Evolutionary conservation across 2,329 filamentous ascomycete species (phyloP).

Genomic region (Fusarium sp.): DNA sequence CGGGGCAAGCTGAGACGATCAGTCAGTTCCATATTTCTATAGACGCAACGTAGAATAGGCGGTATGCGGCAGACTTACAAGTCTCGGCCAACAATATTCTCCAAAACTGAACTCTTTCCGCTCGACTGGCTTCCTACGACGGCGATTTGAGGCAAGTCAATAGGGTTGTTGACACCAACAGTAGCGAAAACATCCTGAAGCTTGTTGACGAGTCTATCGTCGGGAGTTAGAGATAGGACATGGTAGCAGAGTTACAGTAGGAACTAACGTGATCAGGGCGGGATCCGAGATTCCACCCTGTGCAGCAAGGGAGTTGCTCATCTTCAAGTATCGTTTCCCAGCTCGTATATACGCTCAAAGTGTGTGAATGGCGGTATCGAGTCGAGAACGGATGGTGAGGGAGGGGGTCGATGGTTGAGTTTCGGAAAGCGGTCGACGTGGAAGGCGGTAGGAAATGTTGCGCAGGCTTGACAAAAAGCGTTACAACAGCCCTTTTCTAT

Average conservation of each 20-base stretch:
- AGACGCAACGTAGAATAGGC: slow-evolving; percentile 16
- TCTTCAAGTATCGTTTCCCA: slow-evolving; percentile 38
- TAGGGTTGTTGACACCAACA: slow-evolving; percentile 98
- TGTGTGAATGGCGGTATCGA: slow-evolving; percentile 5
- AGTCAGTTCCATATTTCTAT: slow-evolving; percentile 22
- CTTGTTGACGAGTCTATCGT: slow-evolving; percentile 87
- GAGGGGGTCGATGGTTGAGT: slow-evolving; percentile 26
- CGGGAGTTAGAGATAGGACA: slow-evolving; percentile 37
- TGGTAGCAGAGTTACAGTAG: slow-evolving; percentile 25
- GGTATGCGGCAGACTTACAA: slow-evolving; percentile 74
- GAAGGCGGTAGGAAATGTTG: slow-evolving; percentile 29
- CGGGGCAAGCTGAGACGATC: slow-evolving; percentile 78
- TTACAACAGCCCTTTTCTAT: background rate
- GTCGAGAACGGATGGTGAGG: slow-evolving; percentile 20
- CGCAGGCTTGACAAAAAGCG: slow-evolving; percentile 15
- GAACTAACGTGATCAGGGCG: slow-evolving; percentile 70
- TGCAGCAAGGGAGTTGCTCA: slow-evolving; percentile 54
- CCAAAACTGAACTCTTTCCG: slow-evolving; percentile 98
- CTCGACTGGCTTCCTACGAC: slow-evolving; percentile 99
- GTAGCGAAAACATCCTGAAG: slow-evolving; percentile 99
- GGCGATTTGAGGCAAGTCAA: slow-evolving; percentile 97
- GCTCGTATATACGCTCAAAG: slow-evolving; percentile 20
- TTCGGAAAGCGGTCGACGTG: slow-evolving; percentile 38
- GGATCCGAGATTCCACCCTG: slow-evolving; percentile 73
- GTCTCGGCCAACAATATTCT: slow-evolving; percentile 98